Conservation (phyloP, 208 protist genomes). For the Leptomonas pyrrhocoris region DNA sequence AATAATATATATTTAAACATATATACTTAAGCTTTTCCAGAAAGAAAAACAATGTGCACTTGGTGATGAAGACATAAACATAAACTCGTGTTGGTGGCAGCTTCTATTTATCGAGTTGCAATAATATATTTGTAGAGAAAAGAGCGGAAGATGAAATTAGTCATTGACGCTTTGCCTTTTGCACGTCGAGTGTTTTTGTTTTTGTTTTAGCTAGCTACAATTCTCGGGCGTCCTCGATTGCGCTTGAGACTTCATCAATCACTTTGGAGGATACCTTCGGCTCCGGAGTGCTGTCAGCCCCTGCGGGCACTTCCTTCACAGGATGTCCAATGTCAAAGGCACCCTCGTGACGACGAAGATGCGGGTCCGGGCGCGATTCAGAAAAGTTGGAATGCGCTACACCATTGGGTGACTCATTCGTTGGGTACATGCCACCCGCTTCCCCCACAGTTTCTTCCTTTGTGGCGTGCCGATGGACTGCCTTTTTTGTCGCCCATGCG, state of each 20-base stretch:
- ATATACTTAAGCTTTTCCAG: too few species aligned
- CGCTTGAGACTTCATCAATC: background rate
- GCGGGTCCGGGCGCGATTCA: background rate
- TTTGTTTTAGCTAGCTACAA: background rate
- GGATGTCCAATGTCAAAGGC: background rate
- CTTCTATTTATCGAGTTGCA: background rate
- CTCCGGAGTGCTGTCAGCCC: background rate
- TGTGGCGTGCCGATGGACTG: background rate
- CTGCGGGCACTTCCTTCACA: background rate
- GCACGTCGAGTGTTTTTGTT: background rate
- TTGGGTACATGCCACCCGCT: background rate
- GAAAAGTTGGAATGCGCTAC: background rate
- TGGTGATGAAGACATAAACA: background rate
- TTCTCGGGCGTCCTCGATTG: background rate
- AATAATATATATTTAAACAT: too few species aligned
- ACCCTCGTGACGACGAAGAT: conserved; percentile 1
- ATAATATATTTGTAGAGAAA: background rate
- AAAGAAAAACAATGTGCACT: background rate
- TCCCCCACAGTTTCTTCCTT: background rate
- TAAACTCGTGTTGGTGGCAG: background rate
- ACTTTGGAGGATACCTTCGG: background rate
- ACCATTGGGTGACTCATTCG: conserved; percentile 2
- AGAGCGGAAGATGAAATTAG: background rate
- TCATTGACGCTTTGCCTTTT: background rate
- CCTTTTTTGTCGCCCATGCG: conserved; percentile 34